phyloP scores from a whole-genome alignment of 2,329 filamentous ascomycete species.

The Colletotrichum siamense region DNA sequence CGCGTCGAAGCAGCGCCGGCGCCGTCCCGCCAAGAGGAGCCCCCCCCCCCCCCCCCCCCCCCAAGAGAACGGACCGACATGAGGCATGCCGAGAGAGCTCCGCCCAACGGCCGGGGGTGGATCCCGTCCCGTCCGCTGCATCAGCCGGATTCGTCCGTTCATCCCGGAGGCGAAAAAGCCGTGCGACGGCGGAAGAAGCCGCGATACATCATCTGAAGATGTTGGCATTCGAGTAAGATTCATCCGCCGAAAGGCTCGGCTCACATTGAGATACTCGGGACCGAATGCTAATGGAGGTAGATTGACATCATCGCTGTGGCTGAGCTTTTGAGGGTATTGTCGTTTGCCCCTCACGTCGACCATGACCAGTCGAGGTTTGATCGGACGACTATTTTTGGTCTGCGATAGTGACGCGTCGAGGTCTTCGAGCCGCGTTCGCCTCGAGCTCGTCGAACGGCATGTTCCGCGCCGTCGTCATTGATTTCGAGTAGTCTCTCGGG shows the following conservation, averaged over 20 bases:
- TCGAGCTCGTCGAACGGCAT: not conserved
- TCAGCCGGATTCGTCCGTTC: not conserved
- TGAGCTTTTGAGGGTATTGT: not conserved
- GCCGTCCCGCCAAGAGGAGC: slow-evolving; percentile 3
- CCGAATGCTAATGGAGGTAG: not conserved
- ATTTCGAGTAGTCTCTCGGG: not conserved
- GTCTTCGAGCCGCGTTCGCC: not conserved
- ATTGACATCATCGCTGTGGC: not conserved
- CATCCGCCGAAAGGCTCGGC: not conserved
- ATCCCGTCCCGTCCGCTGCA: not conserved
- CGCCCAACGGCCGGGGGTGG: not conserved
- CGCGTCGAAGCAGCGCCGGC: not conserved
- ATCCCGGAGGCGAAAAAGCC: not conserved
- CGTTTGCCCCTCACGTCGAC: not conserved
- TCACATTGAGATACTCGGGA: not conserved
- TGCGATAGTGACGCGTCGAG: not conserved
- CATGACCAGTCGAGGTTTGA: not conserved
- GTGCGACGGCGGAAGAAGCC: slow-evolving; percentile 4
- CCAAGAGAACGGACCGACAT: not conserved
- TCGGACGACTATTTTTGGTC: not conserved
- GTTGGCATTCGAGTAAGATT: not conserved
- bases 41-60: too few species aligned
- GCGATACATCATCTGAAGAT: slow-evolving; percentile 5
- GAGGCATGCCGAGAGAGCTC: not conserved
- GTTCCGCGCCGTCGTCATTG: not conserved